Base-by-base conservation (phyloP, 345 rosid genomes). In the Hibiscus trionum region DNA sequence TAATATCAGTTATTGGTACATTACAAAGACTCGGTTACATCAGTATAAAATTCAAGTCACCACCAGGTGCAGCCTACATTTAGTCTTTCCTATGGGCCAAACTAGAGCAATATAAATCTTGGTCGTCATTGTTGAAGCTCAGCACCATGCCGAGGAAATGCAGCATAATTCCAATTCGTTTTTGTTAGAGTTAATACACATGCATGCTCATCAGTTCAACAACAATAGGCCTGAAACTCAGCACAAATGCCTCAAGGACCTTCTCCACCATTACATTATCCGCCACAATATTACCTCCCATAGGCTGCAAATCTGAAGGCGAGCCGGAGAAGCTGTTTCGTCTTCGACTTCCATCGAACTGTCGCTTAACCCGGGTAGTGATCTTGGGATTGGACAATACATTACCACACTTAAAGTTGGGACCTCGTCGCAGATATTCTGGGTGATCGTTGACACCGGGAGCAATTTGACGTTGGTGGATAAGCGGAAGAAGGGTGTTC, bases 381-480 rank as follows among this genome's bases (percentile, higher is more conserved):
- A 89, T 65, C 75, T 27, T 57, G 87, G 88, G 10, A 74, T 73
- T 5, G 90, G 84, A 15, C 80, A 83, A 84, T 89, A 89, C 78
- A 74, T 87, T 31, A 80, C 82, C 27, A 69, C 78, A 15, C 19
- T 87, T 15, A 82, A 49, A 15, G 84, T 87, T 0, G 94, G 91
- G 67, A 87, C 87, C 2, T 91, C 94, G 27, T 76, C 86, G 3
- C 84, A 87, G 75, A 83, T 62, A 79, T 78, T 87, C 35, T 37
- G 77, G 15, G 70, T 89, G 77, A 84, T 87, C 57, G 88, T 82
- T 4, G 94, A 87, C 61, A 80, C 88, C 0, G 84, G 88, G 2
- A 84, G 88, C 56, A 87, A 83, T 49, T 73, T 89, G 39, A 86
- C 90, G 8, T 87, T 90, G 91, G 74, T 86, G 37, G 59, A 57